Percentiles rank a stretch among this genome's conserved stretches.
These are phyloP conservation scores for Trebouxia sp. DNA, from an alignment of 139 green algal genomes.

Conservation along the genomic window DNA sequence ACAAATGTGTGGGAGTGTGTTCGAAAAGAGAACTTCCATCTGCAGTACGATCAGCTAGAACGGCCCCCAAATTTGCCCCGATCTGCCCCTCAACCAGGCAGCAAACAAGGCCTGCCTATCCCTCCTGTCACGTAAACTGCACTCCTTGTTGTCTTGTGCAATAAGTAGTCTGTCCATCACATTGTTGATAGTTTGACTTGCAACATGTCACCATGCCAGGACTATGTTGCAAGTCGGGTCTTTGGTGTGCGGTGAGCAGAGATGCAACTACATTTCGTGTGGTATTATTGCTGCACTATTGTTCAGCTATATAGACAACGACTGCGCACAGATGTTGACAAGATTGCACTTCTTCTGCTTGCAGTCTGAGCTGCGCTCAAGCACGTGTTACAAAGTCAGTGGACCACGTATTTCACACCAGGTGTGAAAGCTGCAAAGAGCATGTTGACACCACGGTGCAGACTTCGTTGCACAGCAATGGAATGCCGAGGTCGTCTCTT, in stretches of 20 bases:
- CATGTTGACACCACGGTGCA: too few relatives aligned
- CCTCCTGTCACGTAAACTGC: not conserved
- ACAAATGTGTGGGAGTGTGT: conserved; percentile 82
- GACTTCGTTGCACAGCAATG: too few relatives aligned
- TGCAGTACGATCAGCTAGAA: conserved; percentile 75
- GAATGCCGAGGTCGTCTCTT: too few relatives aligned
- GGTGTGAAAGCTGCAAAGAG: too few relatives aligned
- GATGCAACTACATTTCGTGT: not conserved
- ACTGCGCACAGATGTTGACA: too few relatives aligned
- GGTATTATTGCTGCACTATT: too few relatives aligned
- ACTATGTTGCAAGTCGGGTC: conserved; percentile 20
- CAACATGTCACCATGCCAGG: conserved; percentile 1
- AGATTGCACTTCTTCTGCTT: not conserved
- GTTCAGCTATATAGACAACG: too few relatives aligned
- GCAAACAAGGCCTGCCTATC: not conserved
- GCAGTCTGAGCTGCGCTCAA: too few relatives aligned
- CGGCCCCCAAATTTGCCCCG: conserved; percentile 54
- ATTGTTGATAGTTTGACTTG: not conserved
- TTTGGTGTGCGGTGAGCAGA: not conserved
- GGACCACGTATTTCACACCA: too few relatives aligned
- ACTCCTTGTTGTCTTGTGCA: not conserved
- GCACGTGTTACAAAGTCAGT: too few relatives aligned
- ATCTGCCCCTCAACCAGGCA: conserved; percentile 23
- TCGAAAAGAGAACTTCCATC: conserved; percentile 67
- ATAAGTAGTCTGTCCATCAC: too few relatives aligned